A percentile compares a stretch with the other conserved stretches of the same genome.
These are phyloP conservation scores for Claviceps fusiformis DNA, from an alignment of 2,329 filamentous ascomycete species.

Conservation along the genomic window DNA sequence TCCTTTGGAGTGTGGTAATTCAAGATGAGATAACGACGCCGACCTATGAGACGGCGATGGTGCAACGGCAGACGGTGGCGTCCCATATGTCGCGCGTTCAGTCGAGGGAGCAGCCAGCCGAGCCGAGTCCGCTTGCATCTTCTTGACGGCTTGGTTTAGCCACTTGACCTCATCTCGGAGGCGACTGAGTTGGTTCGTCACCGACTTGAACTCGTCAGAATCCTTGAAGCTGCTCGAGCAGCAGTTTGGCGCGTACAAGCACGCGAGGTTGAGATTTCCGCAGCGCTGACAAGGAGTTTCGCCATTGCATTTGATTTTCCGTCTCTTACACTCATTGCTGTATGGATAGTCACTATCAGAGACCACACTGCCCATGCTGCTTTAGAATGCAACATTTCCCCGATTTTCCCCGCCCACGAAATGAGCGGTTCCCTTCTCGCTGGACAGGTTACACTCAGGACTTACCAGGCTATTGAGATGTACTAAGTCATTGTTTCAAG, in stretches of 20 bases:
- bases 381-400: background rate
- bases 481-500: conserved; percentile 29
- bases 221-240: conserved; percentile 76
- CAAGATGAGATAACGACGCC: conserved; percentile 23
- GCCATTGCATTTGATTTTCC: conserved; percentile 64
- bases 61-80: conserved; percentile 17
- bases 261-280: conserved; percentile 52
- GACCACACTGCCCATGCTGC: background rate
- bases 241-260: conserved; percentile 53
- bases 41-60: conserved; percentile 31
- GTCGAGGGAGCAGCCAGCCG: conserved; percentile 28
- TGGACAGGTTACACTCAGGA: background rate
- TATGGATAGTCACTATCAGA: background rate
- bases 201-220: conserved; percentile 76
- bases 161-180: conserved; percentile 76
- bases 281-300: conserved; percentile 55
- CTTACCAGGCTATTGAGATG: conserved; percentile 49
- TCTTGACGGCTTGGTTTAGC: conserved; percentile 58
- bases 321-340: conserved; percentile 62
- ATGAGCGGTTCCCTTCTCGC: background rate
- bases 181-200: conserved; percentile 58
- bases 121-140: conserved; percentile 44
- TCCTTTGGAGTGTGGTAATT: conserved; percentile 37
- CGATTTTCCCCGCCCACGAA: background rate
- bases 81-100: conserved; percentile 26